Evolutionary conservation across 176 grass and related monocot species (phyloP).

Genomic region (Triticum turgidum): DNA sequence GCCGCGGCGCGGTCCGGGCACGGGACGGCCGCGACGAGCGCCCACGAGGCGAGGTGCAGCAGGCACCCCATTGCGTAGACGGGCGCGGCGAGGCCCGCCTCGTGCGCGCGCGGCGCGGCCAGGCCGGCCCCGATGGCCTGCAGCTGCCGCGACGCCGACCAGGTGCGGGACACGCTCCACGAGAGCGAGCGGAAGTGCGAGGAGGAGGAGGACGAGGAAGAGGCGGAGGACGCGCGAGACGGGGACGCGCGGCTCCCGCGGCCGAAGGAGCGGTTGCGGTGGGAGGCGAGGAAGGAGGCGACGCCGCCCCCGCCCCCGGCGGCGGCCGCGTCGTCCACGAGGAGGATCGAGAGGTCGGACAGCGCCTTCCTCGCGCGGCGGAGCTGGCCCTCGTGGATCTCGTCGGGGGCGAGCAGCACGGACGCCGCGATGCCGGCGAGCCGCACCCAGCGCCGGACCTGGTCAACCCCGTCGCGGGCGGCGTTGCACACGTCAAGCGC

Average conservation of each 20-base stretch:
- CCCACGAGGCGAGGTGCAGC: constrained; percentile 77
- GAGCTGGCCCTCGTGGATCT: constrained; percentile 65
- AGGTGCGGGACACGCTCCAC: constrained; percentile 90
- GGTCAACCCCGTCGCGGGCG: constrained; percentile 69
- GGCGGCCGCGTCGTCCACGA: constrained; percentile 72
- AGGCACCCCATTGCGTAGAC: constrained; percentile 72
- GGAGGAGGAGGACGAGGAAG: constrained; percentile 30
- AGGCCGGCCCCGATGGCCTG: constrained; percentile 67
- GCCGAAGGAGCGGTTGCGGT: constrained; percentile 98
- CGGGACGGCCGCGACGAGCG: constrained; percentile 71
- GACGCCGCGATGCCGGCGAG: constrained; percentile 69
- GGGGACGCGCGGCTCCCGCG: constrained; percentile 42
- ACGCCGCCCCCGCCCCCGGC: constrained; percentile 32
- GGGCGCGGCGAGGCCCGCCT: constrained; percentile 52
- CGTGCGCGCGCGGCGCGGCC: constrained; percentile 61
- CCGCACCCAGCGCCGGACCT: constrained; percentile 76
- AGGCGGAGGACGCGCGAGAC: constrained; percentile 25
- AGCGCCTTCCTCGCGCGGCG: constrained; percentile 78
- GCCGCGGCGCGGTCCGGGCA: constrained; percentile 73
- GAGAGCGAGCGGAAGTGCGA: constrained; percentile 91
- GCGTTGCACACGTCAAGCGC: constrained; percentile 97
- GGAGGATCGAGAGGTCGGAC: constrained; percentile 70
- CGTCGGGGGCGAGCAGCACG: constrained; percentile 42
- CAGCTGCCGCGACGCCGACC: constrained; percentile 92
- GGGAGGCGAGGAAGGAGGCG: constrained; percentile 50